Base-by-base conservation (phyloP, 768 basidiomycete species). In the Trametes meyenii region DNA sequence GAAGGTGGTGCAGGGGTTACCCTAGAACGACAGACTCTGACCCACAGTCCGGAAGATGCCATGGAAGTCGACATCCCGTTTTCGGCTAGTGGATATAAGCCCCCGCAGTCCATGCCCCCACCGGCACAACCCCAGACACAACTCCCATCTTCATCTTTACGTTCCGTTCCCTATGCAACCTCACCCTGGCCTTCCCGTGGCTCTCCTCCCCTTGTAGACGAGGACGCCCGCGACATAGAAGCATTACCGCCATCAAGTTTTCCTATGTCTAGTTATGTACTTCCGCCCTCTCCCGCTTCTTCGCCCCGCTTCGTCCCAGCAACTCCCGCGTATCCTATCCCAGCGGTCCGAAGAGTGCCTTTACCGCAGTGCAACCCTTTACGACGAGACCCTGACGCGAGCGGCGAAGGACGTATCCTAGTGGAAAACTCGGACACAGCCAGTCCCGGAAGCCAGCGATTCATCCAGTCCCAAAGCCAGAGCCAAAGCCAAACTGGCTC, bases 401-500 rank as follows among this genome's bases (percentile, higher is more conserved):
- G 53, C 43, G 63, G 58, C 16, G 58, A 59, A 14, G 63, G 58
- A 6, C 53, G 63, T 2, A 52, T 64, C 17, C 35, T 60, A 16
- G 63, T 64, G 40, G 53, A 55, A 44, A 60, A 59, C 50, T 60
- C 58, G 19, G 62, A 63, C 42, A 59, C 58, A 5, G 57, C 62
- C 19, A 64, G 58, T 19, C 62, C 62, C 5, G 57, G 57, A 7
- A 58, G 57, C 29, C 62, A 55, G 46, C 57, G 49, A 2, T n/a
- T 17, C 23, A 19, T 33, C 14, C 61, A 62, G 21, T 54, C 51
- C n/a, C 56, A 58, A 26, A 63, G 55, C n/a, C 61, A 62, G 50
- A 57, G 55, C 55, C 54, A 56, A 21, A 51, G 60, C 45, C 60
- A 61, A 35, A 44, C n/a, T 10, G 33, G 59, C 2, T 48, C 46